Base-by-base conservation (phyloP, 371 early-diverging fungal genomes). In the Mucor saturninus region DNA sequence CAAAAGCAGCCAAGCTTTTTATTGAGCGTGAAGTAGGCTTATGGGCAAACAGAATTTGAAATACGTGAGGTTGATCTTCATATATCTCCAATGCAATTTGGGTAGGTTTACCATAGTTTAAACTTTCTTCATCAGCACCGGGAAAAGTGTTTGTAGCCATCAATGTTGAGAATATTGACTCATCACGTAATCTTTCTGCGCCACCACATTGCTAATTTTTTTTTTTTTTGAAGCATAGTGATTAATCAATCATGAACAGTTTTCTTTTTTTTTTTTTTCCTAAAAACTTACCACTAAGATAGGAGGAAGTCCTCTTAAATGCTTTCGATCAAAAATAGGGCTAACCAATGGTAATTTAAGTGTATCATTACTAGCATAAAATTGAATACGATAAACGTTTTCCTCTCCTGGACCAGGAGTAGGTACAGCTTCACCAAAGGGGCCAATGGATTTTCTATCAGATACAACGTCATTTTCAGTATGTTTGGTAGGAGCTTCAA, bases 51-150 rank as follows among this genome's bases (percentile, higher is more conserved):
- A 89, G 69, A 54, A 87, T 69, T 28, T 86, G 86, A 63, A 91
- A 93, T 5, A 91, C 92, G 60, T 93, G 94, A 4, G 90, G 86
- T 85, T 92, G 92, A 60, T 92, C 94, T 5, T 74, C 77, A 65
- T 86, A 92, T 32, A 76, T 35, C 56, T 80, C 78, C 9, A 78
- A 48, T 15, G 55, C 58, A 2, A 81, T 71, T 6, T 65, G n/a
- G 4, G 75, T 75, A 2, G 72, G 67, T 14, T 26, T 10, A 3
- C 42, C 58, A 5, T 53, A 14, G 3, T 43, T 29, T 50, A 10
- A 26, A 9, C 35, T 56, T 7, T 64, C 59, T 51, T 45, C 68
- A 29, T 42, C 52, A 35, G 71, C 71, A 55, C 51, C 68, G 43
- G 67, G 65, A 39, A 53, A 72, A 29, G 48, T 50, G 54, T 56